A percentile compares a stretch with the other conserved stretches of the same genome.
phyloP scores from a whole-genome alignment of 2,329 filamentous ascomycete genomes.

The Hypomyces rosellus region DNA sequence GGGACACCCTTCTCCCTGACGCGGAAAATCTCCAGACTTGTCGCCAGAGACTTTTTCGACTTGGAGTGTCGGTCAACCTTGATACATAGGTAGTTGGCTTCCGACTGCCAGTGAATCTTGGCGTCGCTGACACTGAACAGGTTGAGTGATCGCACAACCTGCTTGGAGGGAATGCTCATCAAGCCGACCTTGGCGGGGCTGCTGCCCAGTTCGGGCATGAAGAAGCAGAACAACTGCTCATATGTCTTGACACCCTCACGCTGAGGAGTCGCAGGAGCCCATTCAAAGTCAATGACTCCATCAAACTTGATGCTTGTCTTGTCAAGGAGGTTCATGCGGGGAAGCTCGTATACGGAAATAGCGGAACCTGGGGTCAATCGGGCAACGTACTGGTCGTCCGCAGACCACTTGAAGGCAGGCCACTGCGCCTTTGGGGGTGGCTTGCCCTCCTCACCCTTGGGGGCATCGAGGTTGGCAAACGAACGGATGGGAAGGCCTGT shows the following conservation, averaged over 20 bases:
- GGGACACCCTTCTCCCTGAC: slow-evolving; percentile 96
- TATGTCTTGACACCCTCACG: slow-evolving; percentile 84
- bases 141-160: slow-evolving; percentile 89
- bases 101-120: slow-evolving; percentile 98
- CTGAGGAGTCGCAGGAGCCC: slow-evolving; percentile 77
- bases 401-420: slow-evolving; percentile 99
- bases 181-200: slow-evolving; percentile 95
- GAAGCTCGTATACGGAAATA: slow-evolving; percentile 86
- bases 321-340: slow-evolving; percentile 82
- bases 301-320: slow-evolving; percentile 95
- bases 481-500: slow-evolving; percentile 86
- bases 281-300: slow-evolving; percentile 95
- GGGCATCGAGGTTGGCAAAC: slow-evolving; percentile 82
- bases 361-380: slow-evolving; percentile 81
- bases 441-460: slow-evolving; percentile 56
- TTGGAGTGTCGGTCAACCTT: slow-evolving; percentile 99
- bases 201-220: slow-evolving; percentile 96
- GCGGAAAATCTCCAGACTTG: slow-evolving; percentile 97
- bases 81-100: slow-evolving; percentile 88
- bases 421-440: slow-evolving; percentile 80
- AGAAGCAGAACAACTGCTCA: slow-evolving; percentile 96
- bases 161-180: slow-evolving; percentile 93
- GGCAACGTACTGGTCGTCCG: slow-evolving; percentile 95
- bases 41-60: slow-evolving; percentile 96
- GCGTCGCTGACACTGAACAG: slow-evolving; percentile 97